Evolutionary conservation across 441 rosid species (phyloP).

Genomic region (Pelargonium australe): DNA sequence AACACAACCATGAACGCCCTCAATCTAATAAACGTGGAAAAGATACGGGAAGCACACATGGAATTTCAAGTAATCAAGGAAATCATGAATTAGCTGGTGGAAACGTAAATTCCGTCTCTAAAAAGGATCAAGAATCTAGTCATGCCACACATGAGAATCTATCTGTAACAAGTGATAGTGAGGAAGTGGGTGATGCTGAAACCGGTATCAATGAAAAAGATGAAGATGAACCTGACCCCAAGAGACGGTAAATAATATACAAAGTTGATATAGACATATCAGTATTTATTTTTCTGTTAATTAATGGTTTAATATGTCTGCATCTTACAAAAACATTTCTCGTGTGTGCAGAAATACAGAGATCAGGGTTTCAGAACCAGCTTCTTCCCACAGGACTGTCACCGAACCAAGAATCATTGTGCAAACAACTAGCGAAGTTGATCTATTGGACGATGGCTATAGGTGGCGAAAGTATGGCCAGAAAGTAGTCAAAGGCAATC

Average conservation of each 20-base stretch:
- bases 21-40: constrained; percentile 60
- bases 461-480: constrained; percentile 99
- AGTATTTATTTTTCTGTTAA: background rate
- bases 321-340: background rate
- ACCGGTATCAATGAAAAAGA: constrained; percentile 41
- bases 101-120: no score
- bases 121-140: constrained; percentile 42
- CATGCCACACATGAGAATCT: constrained; percentile 48
- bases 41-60: constrained; percentile 54
- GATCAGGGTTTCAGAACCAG: constrained; percentile 50
- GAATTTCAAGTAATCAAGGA: constrained; percentile 31
- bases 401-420: constrained; percentile 92
- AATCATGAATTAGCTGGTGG: constrained; percentile 25
- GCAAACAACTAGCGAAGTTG: constrained; percentile 93
- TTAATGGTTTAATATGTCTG: constrained; percentile 14
- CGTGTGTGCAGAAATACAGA: constrained; percentile 67
- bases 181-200: constrained; percentile 53
- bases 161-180: constrained; percentile 46
- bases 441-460: constrained; percentile 95
- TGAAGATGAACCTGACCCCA: constrained; percentile 67
- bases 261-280: constrained; percentile 21
- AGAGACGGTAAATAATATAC: constrained; percentile 60
- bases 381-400: constrained; percentile 74
- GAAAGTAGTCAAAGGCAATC: constrained; percentile 96
- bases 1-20: constrained; percentile 92